A percentile compares a stretch with the other conserved stretches of the same genome.
Evolutionary conservation across 176 grass and related monocot species (phyloP).

Genomic region (Rhynchospora tenuis): DNA sequence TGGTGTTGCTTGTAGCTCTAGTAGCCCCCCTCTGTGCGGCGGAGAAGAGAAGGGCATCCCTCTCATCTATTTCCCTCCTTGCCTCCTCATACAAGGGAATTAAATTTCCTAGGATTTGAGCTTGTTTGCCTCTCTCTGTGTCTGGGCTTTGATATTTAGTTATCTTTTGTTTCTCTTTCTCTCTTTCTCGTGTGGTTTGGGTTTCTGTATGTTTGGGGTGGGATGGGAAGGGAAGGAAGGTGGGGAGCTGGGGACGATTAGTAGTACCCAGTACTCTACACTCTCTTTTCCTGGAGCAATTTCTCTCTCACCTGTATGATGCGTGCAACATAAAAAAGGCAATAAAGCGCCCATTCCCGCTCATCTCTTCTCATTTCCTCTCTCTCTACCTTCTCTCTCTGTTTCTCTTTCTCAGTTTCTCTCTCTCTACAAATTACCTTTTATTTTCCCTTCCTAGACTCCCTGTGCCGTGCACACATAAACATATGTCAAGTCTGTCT

Average conservation of each 20-base stretch:
- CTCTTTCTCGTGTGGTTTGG: background rate
- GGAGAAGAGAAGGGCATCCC: constrained; percentile 44
- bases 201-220: background rate
- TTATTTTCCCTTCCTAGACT: background rate
- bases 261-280: constrained; percentile 18
- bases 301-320: constrained; percentile 41
- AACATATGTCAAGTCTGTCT: background rate
- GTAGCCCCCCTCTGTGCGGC: constrained; percentile 43
- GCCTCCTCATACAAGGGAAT: constrained; percentile 32
- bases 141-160: background rate
- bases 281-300: background rate
- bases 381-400: constrained; percentile 14
- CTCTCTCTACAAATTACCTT: constrained; percentile 16
- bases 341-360: constrained; percentile 28
- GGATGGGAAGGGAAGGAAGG: background rate
- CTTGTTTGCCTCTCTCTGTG: background rate
- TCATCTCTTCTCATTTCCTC: background rate
- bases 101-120: background rate
- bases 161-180: background rate
- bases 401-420: background rate
- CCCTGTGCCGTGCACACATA: background rate
- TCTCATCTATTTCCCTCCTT: constrained; percentile 65
- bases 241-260: background rate
- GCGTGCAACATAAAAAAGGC: constrained; percentile 98
- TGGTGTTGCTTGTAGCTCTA: constrained; percentile 6